Base-by-base conservation (phyloP, 306 rosid species). In the Acacia confusa region DNA sequence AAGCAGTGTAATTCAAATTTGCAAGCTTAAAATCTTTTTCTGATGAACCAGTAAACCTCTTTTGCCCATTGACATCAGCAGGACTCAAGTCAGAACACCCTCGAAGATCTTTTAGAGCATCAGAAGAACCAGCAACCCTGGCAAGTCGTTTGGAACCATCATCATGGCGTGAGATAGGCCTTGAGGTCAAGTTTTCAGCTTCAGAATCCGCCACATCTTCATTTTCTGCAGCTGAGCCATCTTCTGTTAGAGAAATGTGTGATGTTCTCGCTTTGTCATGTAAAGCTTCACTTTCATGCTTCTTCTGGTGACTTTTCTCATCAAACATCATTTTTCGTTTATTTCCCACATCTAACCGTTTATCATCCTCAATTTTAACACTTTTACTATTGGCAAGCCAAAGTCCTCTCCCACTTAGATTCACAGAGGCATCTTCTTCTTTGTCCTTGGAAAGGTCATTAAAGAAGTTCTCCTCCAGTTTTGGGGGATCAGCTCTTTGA, bases 201-300 rank as follows among this genome's bases (percentile, higher is more conserved):
- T 92, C 97, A 85, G 98, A 95, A 81, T 95, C 98, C 3, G 93
- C 98, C 79, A 95, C 95, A 41, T 95, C 98, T 86, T 92, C 98
- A 87, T 90, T 95, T 85, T 95, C 98, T 9, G 97, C 97, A 53
- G 94, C 85, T 28, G 97, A 92, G 75, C 97, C 98, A 70, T 95
- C 97, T 76, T 95, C 98, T 41, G 95, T 92, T 10, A 87, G 1
- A 75, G 97, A 88, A 70, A 88, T 82, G 84, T 81, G 92, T 27
- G 98, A 90, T 77, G 96, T 70, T 82, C 95, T 90, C 0, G 91
- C 80, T 81, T 90, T 89, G 74, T 92, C 97, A 73, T 83, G 92
- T 76, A 90, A 90, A 78, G 81, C 78, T 76, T 89, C 97, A 22
- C 91, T 86, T 76, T 90, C 97, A 53, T 84, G 97, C 87, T 90